A percentile compares a stretch with the other conserved stretches of the same genome.
phyloP scores from a whole-genome alignment of 1,284 basidiomycete species.

The Melampsora larici-populina region DNA sequence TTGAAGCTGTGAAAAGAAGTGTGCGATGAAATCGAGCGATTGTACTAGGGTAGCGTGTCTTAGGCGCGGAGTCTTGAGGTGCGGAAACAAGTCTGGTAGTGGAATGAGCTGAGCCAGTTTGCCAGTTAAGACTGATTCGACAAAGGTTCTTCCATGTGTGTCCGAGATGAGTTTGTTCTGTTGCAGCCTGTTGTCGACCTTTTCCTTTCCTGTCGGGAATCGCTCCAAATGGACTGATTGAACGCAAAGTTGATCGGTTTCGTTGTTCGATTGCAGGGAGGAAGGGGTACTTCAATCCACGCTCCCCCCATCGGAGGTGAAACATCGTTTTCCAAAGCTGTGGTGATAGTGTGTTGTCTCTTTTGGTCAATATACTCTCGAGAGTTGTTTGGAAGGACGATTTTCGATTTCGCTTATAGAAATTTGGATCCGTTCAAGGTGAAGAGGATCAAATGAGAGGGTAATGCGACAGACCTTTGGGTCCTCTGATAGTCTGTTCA shows the following conservation, averaged over 20 bases:
- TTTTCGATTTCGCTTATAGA: background rate
- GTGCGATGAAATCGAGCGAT: slow-evolving; percentile 32
- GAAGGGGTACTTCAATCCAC: slow-evolving; percentile 30
- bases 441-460: background rate
- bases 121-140: slow-evolving; percentile 38
- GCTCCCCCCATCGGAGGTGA: slow-evolving; percentile 5
- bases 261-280: slow-evolving; percentile 28
- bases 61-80: no score
- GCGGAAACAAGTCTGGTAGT: background rate
- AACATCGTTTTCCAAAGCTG: slow-evolving; percentile 35
- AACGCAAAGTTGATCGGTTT: background rate
- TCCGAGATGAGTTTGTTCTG: slow-evolving; percentile 3
- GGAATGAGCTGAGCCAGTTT: slow-evolving; percentile 25
- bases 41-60: slow-evolving; percentile 5
- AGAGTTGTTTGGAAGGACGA: no score
- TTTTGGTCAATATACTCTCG: background rate
- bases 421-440: background rate
- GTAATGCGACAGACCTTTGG: slow-evolving; percentile 14
- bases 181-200: background rate
- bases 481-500: slow-evolving; percentile 34
- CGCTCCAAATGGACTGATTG: background rate
- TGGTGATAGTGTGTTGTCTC: background rate
- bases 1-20: slow-evolving; percentile 6
- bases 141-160: slow-evolving; percentile 37
- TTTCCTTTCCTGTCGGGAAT: slow-evolving; percentile 23